Conservation (phyloP, 2,329 filamentous ascomycete species). For the Tolypocladium album region DNA sequence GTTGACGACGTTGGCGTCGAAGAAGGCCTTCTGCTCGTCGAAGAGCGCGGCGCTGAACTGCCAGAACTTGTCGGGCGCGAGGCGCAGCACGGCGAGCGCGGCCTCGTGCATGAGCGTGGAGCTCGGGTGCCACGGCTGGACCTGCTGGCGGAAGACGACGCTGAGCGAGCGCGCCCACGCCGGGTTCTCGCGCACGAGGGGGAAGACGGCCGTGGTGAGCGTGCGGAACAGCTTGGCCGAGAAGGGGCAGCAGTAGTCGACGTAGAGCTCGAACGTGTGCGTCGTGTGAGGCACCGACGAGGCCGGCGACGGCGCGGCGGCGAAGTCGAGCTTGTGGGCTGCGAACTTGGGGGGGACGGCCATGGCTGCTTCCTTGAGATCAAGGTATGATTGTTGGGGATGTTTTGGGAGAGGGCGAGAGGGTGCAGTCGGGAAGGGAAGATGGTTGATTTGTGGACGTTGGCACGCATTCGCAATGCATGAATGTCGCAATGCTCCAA, state of each 20-base stretch:
- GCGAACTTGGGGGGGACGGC: constrained; percentile 69
- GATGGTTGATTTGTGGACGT: no score
- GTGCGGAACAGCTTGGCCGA: constrained; percentile 65
- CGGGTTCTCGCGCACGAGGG: constrained; percentile 52
- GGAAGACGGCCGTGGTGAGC: constrained; percentile 54
- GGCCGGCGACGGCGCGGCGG: constrained; percentile 19
- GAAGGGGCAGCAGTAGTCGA: constrained; percentile 84
- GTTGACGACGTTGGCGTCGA: constrained; percentile 74
- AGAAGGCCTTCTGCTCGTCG: constrained; percentile 61
- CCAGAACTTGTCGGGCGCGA: constrained; percentile 68
- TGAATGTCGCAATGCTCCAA: background rate
- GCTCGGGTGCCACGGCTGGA: constrained; percentile 92
- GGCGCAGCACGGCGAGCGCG: constrained; percentile 64
- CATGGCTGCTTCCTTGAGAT: constrained; percentile 34
- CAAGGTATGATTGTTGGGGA: background rate
- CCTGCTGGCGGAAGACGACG: constrained; percentile 80
- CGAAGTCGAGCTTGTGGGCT: constrained; percentile 53
- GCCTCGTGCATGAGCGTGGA: constrained; percentile 76
- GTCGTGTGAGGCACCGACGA: constrained; percentile 30
- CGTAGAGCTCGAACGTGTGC: constrained; percentile 56
- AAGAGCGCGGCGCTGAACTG: constrained; percentile 61
- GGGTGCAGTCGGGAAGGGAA: background rate
- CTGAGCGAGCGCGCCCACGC: constrained; percentile 45
- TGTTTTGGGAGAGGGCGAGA: background rate
- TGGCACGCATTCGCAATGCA: no score